Base-by-base conservation (phyloP, 768 basidiomycete species). In the Pleurotus salmoneostramineus region DNA sequence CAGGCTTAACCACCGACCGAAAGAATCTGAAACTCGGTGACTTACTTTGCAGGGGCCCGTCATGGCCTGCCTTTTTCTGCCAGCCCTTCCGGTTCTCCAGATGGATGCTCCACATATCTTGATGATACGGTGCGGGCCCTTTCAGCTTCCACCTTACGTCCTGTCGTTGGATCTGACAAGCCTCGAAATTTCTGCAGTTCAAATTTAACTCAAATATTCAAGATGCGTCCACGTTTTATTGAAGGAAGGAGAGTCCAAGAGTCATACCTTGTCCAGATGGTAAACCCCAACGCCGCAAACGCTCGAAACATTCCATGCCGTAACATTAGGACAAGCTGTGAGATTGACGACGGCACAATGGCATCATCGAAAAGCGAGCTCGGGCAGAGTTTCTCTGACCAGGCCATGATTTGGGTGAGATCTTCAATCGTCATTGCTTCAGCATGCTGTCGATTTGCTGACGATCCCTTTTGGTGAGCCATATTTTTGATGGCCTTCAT, bases 261-360 rank as follows among this genome's bases (percentile, higher is more conserved):
- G n/a, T n/a, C n/a, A n/a, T n/a, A 72, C 73, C 71, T 52, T 31
- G 67, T 69, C 70, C 70, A 73, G 10, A 72, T 31, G 3, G 63
- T 68, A 51, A 64, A 74, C 11, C 64, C 70, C 1, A 65, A 58
- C 3, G 65, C 47, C 7, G 62, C 40, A 57, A 72, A 75, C 3
- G 67, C 70, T 5, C 65, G 63, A 59, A 70, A 66, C 36, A 71
- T 58, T 1, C 35, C 62, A 64, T 75, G 74, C 60, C 64, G 63
- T 1, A 64, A 48, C 6, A 66, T 43, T 3, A 57, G 36, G 21
- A 52, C 61, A 31, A 63, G 50, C 4, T 52, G 56, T 6, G 45
- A 57, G 14, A 61, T 58, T 0, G 21, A 17, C 14, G 37, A 14
- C 37, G 6, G 37, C 37, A 6, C 14, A 27, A 6, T 48, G 58